Evolutionary conservation across 2,329 filamentous ascomycete genomes (phyloP), one percentile per base, ranked within the genome.

Genomic region (Trichothecium sympodiale): DNA sequence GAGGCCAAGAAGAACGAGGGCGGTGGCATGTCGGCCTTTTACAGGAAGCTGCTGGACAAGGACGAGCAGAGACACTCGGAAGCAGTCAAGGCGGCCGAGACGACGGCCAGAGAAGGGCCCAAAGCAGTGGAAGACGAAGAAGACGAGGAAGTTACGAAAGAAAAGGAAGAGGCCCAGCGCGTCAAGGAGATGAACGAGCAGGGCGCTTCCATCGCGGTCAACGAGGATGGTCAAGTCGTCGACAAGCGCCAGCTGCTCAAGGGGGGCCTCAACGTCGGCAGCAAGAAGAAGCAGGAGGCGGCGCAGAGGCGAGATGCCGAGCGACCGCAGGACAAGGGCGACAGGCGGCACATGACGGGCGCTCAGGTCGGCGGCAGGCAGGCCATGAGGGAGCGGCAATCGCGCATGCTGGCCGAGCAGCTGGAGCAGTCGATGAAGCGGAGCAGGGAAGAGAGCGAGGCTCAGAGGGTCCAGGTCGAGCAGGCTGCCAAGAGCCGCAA

Each of bases 201-300:
- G 41, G 74, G 63, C 43, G 77, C 61, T 1, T 61, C 65, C 4
- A 71, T 91, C 28, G 71, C 76, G 7, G 59, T 89, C 47, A 89
- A 89, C 48, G 84, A 91, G 41, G 84, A 91, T 28, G 84, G 84
- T 0, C 76, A 88, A 51, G 78, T 91, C 2, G 80, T 85, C 17
- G 84, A 93, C 53, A 89, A 87, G 63, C 69, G 83, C n/a, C 79
- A 91, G 53, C 64, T 91, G 8, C 69, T 93, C 6, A 70, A 64
- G 32, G 80, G 83, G 6, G 84, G 84, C 17, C 66, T 93, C 35
- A 93, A 93, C 47, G 60, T 91, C 14, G 69, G 70, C 34, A 63
- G 70, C 1, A 80, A 74, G 52, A 77, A 78, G 46, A 77, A 76
- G 53, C 49, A 53, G 8, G 60, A 69, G 38, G 53, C 38, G 18